These are phyloP conservation scores for Fomitopsis palustris DNA, from an alignment of 1,284 basidiomycete species.

Conservation along the genomic window DNA sequence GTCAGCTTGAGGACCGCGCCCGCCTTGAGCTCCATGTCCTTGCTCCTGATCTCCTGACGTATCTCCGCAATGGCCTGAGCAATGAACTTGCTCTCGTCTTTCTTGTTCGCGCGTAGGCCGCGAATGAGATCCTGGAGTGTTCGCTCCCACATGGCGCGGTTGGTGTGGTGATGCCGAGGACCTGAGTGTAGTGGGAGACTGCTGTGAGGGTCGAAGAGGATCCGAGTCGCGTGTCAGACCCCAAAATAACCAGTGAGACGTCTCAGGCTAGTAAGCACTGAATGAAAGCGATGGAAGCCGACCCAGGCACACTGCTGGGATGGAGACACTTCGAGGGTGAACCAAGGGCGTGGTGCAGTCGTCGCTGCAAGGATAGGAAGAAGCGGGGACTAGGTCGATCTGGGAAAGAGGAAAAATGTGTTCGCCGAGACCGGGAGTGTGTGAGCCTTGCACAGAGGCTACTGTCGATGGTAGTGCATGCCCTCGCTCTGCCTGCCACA, in stretches of 20 bases:
- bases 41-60: constrained; percentile 84
- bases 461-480: too few relatives aligned
- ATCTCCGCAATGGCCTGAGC: constrained; percentile 85
- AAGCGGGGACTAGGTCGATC: too few relatives aligned
- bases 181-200: not conserved
- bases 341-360: not conserved
- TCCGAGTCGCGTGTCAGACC: not conserved
- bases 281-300: not conserved
- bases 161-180: not conserved
- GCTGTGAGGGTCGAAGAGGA: not conserved
- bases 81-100: constrained; percentile 80
- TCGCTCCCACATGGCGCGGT: constrained; percentile 79
- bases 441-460: too few relatives aligned
- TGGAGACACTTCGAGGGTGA: not conserved
- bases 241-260: not conserved
- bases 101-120: constrained; percentile 83
- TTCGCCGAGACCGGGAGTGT: not conserved
- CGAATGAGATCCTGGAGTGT: constrained; percentile 91
- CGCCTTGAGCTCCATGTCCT: constrained; percentile 97
- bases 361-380: not conserved
- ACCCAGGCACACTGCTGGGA: not conserved
- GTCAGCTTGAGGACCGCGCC: constrained; percentile 94
- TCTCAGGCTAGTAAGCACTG: not conserved
- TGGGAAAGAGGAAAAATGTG: not conserved
- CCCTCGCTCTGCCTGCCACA: too few relatives aligned